Evolutionary conservation across 1,284 basidiomycete species (phyloP).

Genomic region (Golubevia sp.): DNA sequence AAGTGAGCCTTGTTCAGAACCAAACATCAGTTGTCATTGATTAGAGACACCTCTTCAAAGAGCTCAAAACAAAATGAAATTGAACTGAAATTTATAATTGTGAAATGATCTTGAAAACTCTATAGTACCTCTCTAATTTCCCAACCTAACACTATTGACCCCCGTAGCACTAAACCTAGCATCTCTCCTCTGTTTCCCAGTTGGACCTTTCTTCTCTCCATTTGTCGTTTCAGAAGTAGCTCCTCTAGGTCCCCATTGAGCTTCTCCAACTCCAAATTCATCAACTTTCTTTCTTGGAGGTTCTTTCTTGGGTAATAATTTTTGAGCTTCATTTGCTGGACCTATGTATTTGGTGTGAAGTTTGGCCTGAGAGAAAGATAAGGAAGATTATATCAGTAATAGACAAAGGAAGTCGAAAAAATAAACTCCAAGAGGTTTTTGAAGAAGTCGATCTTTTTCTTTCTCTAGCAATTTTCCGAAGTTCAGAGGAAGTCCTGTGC

Average conservation of each 20-base stretch:
- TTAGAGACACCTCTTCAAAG: too few species aligned
- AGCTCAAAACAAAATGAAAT: too few species aligned
- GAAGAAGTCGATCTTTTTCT: not conserved
- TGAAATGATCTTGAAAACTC: too few species aligned
- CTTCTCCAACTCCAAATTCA: constrained; percentile 3
- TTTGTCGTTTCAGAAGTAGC: not conserved
- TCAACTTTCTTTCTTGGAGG: constrained; percentile 13
- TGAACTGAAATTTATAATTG: too few species aligned
- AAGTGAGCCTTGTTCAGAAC: too few species aligned
- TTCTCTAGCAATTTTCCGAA: not conserved
- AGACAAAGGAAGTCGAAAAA: not conserved
- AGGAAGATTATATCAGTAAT: too few species aligned
- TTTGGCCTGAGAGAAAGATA: constrained; percentile 16
- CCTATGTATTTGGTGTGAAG: constrained; percentile 51
- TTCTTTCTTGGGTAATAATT: constrained; percentile 10
- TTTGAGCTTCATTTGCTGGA: constrained; percentile 40
- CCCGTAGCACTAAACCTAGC: not conserved
- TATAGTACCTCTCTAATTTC: too few species aligned
- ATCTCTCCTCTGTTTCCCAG: not conserved
- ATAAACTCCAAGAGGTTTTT: not conserved
- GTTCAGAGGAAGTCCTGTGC: too few species aligned
- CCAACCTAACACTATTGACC: not conserved
- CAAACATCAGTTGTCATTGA: too few species aligned
- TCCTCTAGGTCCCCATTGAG: constrained; percentile 18
- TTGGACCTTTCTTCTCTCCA: not conserved